Evolutionary conservation across 1,284 basidiomycete genomes (phyloP).

Genomic region (Cystobasidiaceae sp.): DNA sequence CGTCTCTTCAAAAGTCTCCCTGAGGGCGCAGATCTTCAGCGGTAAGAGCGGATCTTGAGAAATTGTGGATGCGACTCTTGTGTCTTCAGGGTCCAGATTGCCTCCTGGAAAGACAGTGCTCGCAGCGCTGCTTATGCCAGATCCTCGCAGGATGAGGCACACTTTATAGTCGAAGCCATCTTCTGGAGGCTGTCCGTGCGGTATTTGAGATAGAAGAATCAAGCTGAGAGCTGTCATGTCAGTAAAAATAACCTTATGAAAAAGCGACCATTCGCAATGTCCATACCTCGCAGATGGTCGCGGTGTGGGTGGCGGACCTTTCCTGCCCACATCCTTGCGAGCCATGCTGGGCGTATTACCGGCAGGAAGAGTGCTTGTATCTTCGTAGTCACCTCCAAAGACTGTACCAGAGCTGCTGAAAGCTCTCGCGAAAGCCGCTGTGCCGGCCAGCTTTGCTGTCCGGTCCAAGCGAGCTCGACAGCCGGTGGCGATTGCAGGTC

Average conservation of each 20-base stretch:
- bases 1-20: conserved; percentile 43
- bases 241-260: background rate
- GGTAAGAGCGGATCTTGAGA: conserved; percentile 8
- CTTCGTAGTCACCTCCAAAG: no score
- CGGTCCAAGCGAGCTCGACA: no score
- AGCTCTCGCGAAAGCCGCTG: no score
- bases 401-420: no score
- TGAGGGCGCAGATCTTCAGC: conserved; percentile 37
- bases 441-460: no score
- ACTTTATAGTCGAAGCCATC: conserved; percentile 31
- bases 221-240: background rate
- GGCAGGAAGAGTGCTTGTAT: no score
- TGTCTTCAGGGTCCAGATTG: conserved; percentile 16
- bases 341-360: no score
- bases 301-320: no score
- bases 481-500: background rate
- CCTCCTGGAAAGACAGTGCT: conserved; percentile 28
- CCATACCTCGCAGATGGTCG: no score
- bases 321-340: no score
- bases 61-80: background rate
- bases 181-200: background rate
- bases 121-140: conserved; percentile 1
- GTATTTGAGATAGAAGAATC: conserved; percentile 1
- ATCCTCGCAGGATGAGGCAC: conserved; percentile 10
- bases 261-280: no score